These are phyloP conservation scores for Saturnispora dispora DNA, from an alignment of 805 yeast genomes.

Conservation along the genomic window DNA sequence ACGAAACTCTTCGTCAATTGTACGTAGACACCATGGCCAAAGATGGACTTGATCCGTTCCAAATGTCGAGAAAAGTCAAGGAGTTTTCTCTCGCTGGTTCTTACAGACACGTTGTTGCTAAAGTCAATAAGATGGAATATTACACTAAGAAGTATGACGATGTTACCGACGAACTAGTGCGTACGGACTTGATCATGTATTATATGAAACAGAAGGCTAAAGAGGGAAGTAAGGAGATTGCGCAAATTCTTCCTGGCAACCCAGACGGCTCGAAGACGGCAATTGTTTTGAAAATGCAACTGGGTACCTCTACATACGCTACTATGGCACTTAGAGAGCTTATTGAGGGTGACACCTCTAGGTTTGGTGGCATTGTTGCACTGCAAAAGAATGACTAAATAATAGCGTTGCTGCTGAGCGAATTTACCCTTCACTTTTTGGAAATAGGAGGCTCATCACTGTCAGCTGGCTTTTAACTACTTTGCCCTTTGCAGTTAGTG, in stretches of 20 bases:
- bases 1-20: constrained; percentile 45
- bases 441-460: background rate
- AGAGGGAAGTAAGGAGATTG: constrained; percentile 11
- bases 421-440: background rate
- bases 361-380: constrained; percentile 22
- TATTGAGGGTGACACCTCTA: constrained; percentile 60
- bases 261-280: constrained; percentile 48
- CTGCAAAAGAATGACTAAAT: constrained; percentile 8
- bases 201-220: constrained; percentile 20
- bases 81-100: constrained; percentile 92
- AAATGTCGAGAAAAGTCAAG: constrained; percentile 75
- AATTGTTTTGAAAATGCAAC: constrained; percentile 61
- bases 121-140: constrained; percentile 57
- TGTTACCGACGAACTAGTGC: constrained; percentile 61
- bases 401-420: background rate
- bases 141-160: constrained; percentile 50
- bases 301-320: constrained; percentile 87
- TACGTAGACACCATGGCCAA: constrained; percentile 66
- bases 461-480: background rate
- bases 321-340: constrained; percentile 95
- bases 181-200: constrained; percentile 65
- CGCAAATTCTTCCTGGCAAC: constrained; percentile 26
- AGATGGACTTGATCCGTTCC: constrained; percentile 76
- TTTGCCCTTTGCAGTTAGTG: background rate
- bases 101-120: constrained; percentile 65